These are phyloP conservation scores for Rhodotorula toruloides DNA, from an alignment of 768 basidiomycete genomes.

Conservation along the genomic window DNA sequence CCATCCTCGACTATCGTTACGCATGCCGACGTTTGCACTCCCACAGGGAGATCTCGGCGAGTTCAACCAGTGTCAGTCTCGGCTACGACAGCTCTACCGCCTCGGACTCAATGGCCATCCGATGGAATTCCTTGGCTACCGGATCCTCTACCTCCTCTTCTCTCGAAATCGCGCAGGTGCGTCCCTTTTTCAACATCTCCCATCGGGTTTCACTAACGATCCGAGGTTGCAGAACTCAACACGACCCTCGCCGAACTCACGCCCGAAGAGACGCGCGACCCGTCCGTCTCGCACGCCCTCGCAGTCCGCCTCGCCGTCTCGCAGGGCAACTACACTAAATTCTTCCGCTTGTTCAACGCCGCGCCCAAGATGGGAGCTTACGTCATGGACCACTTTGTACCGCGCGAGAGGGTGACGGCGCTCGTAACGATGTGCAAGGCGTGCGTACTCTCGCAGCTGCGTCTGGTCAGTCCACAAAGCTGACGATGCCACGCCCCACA, in stretches of 20 bases:
- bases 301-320: conserved; percentile 80
- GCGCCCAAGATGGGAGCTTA: conserved; percentile 97
- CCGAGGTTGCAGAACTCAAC: conserved; percentile 84
- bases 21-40: neutral
- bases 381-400: conserved; percentile 98
- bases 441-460: conserved; percentile 62
- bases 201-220: too few species aligned
- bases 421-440: conserved; percentile 86
- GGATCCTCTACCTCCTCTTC: conserved; percentile 90
- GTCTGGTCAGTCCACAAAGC: too few species aligned
- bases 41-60: conserved; percentile 90
- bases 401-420: conserved; percentile 78
- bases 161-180: conserved; percentile 87
- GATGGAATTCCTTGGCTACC: conserved; percentile 95
- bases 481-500: too few species aligned
- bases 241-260: conserved; percentile 96
- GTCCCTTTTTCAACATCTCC: conserved; percentile 42
- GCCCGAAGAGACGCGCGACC: conserved; percentile 72
- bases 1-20: neutral
- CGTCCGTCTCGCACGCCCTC: conserved; percentile 80
- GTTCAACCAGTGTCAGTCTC: conserved; percentile 95
- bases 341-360: conserved; percentile 72
- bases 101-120: conserved; percentile 85
- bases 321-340: conserved; percentile 86
- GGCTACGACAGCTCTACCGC: conserved; percentile 82